Conservation (phyloP, 371 early-diverging fungal genomes). For the Mucor plumbeus region DNA sequence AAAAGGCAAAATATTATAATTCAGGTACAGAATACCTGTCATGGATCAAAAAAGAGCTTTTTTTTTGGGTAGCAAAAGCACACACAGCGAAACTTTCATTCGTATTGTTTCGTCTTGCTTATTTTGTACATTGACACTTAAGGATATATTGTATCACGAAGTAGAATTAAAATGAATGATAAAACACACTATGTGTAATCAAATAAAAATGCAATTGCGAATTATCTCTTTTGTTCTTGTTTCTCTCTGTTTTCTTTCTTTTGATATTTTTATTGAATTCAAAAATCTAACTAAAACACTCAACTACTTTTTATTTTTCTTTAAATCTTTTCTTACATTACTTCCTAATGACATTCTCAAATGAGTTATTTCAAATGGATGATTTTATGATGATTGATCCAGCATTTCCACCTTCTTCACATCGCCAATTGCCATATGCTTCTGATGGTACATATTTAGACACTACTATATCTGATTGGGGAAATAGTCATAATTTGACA, state of each 20-base stretch:
- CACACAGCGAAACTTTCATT: not conserved
- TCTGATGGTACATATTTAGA: not conserved
- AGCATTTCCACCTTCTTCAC: not conserved
- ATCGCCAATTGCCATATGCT: not conserved
- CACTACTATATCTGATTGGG: too few species aligned
- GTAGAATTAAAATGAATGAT: not conserved
- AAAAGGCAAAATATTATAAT: not conserved
- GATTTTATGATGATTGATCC: not conserved
- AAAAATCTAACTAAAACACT: not conserved
- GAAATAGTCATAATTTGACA: not conserved
- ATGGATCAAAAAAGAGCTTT: not conserved
- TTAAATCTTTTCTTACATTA: not conserved
- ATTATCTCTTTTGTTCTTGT: not conserved
- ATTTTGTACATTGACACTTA: not conserved
- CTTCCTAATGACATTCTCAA: not conserved
- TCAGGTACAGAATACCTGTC: not conserved
- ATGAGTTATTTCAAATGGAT: not conserved
- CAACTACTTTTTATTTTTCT: not conserved
- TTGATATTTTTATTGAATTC: not conserved
- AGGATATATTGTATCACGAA: not conserved
- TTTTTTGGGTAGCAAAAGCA: not conserved
- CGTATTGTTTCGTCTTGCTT: not conserved
- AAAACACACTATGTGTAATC: not conserved
- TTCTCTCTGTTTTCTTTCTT: not conserved
- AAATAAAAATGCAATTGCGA: not conserved